A percentile compares a stretch with the other conserved stretches of the same genome.
phyloP scores from a whole-genome alignment of 345 rosid species.

The Salix dunnii region DNA sequence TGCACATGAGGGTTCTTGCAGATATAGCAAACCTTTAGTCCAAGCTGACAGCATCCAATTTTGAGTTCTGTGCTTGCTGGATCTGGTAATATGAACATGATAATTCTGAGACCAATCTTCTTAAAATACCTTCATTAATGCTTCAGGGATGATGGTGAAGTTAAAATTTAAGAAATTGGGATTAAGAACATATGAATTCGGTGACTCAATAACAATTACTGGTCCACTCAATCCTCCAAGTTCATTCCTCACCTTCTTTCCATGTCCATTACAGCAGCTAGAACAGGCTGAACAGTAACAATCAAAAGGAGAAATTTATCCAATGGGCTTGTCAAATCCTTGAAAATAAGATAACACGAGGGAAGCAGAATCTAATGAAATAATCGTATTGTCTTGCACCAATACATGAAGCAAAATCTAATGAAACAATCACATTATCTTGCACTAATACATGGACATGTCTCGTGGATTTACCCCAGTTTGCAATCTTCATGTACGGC shows the following conservation, averaged over 20 bases:
- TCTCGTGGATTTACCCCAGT: neutral
- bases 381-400: neutral
- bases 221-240: too few species aligned
- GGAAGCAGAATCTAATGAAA: neutral
- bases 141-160: neutral
- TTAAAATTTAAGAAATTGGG: neutral
- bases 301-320: neutral
- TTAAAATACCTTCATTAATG: neutral
- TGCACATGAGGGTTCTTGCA: neutral
- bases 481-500: neutral
- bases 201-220: neutral
- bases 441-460: neutral
- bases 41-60: constrained; percentile 1
- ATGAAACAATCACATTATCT: neutral
- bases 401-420: neutral
- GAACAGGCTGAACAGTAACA: neutral
- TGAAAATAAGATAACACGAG: neutral
- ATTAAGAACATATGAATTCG: neutral
- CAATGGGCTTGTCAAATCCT: neutral
- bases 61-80: constrained; percentile 4
- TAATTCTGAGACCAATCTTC: neutral
- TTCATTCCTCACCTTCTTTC: neutral
- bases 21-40: neutral
- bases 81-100: neutral
- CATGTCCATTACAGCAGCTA: neutral